Conservation (phyloP, 192 early-diverging fungal species). For the Backusella tuberculispora region DNA sequence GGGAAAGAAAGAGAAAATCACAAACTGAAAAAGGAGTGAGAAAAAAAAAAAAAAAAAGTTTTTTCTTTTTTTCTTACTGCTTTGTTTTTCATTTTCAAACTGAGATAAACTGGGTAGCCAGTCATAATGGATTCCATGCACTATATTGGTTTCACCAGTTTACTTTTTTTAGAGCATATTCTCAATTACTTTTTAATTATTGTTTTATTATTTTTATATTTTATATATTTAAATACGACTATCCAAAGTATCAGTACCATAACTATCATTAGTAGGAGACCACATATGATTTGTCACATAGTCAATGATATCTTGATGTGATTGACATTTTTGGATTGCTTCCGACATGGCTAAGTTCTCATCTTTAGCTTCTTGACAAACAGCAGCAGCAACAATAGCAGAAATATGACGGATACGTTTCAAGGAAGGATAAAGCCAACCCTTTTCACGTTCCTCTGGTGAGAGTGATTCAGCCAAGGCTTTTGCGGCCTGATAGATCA, state of each 20-base stretch:
- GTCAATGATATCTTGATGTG: slow-evolving; percentile 22
- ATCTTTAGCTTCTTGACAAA: slow-evolving; percentile 51
- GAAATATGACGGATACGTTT: slow-evolving; percentile 87
- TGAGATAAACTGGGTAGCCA: background rate
- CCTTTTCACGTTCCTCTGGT: slow-evolving; percentile 64
- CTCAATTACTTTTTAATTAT: background rate
- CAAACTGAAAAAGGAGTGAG: background rate
- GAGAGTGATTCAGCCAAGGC: slow-evolving; percentile 81
- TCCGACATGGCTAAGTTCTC: slow-evolving; percentile 25
- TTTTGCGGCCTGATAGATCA: slow-evolving; percentile 82
- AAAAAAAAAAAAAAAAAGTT: slow-evolving; percentile 10
- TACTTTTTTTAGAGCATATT: slow-evolving; percentile 4
- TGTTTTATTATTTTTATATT: slow-evolving; percentile 1
- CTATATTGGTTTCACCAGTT: background rate
- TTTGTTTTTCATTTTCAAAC: slow-evolving; percentile 12
- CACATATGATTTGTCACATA: slow-evolving; percentile 39
- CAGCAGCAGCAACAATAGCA: slow-evolving; percentile 81
- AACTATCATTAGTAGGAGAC: slow-evolving; percentile 32
- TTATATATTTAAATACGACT: slow-evolving; percentile 8
- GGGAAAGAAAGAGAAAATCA: background rate
- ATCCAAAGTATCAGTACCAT: slow-evolving; percentile 25
- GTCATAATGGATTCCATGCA: background rate
- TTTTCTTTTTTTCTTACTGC: slow-evolving; percentile 14
- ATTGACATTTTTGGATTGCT: slow-evolving; percentile 1
- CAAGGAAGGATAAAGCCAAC: slow-evolving; percentile 85